These are phyloP conservation scores for Thelonectria blattea DNA, from an alignment of 2,329 filamentous ascomycete species.

Conservation along the genomic window DNA sequence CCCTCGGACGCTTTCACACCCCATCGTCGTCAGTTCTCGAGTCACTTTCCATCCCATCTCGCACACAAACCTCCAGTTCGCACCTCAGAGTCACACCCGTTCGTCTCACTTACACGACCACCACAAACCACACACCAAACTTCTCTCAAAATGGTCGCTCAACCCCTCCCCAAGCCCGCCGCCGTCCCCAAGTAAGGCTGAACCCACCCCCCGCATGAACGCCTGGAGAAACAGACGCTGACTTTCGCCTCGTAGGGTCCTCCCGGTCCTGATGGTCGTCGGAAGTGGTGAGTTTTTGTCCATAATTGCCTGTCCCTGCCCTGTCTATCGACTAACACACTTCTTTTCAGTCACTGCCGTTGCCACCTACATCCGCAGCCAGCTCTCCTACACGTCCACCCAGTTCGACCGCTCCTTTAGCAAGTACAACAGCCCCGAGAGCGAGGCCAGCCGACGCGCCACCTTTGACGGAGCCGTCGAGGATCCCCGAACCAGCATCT, in stretches of 20 bases:
- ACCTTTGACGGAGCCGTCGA: slow-evolving; percentile 32
- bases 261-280: slow-evolving; percentile 32
- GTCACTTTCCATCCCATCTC: slow-evolving; percentile 20
- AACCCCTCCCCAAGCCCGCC: slow-evolving; percentile 29
- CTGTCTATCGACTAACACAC: background rate
- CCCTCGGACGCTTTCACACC: background rate
- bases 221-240: slow-evolving; percentile 1
- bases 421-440: slow-evolving; percentile 34
- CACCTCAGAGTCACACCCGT: slow-evolving; percentile 10
- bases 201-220: background rate
- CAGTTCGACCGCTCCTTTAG: slow-evolving; percentile 35
- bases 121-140: slow-evolving; percentile 15
- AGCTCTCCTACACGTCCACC: slow-evolving; percentile 29
- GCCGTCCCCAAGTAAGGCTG: slow-evolving; percentile 29
- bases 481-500: slow-evolving; percentile 35
- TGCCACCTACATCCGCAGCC: slow-evolving; percentile 25
- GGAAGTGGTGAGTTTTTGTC: slow-evolving; percentile 27
- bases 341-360: slow-evolving; percentile 19
- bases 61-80: slow-evolving; percentile 14
- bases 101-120: slow-evolving; percentile 21
- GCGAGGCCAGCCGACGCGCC: slow-evolving; percentile 29
- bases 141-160: slow-evolving; percentile 29
- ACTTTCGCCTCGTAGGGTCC: slow-evolving; percentile 22
- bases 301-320: background rate
- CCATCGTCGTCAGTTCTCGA: slow-evolving; percentile 24